Percentiles rank a stretch among this genome's conserved stretches.
Evolutionary conservation across 2,329 filamentous ascomycete genomes (phyloP).

Genomic region (Domatiomyces catenatus): DNA sequence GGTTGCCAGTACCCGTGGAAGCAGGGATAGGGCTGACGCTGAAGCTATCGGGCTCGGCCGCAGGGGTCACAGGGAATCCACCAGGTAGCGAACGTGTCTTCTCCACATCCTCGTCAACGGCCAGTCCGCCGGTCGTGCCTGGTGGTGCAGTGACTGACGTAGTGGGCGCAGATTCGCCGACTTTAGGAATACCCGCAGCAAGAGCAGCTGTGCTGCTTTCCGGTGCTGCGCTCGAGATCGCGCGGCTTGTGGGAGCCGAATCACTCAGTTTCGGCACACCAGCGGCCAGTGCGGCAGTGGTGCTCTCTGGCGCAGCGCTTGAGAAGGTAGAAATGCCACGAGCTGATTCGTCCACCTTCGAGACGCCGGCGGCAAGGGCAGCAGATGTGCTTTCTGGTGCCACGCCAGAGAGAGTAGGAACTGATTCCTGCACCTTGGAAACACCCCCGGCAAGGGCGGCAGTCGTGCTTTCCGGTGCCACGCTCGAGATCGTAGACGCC

Average conservation of each 20-base stretch:
- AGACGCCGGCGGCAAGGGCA: constrained; percentile 27
- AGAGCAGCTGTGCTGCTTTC: constrained; percentile 53
- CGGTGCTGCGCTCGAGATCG: constrained; percentile 49
- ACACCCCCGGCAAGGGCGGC: constrained; percentile 34
- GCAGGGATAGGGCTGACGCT: constrained; percentile 41
- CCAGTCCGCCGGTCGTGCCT: constrained; percentile 50
- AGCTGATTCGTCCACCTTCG: too few relatives aligned
- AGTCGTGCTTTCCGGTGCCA: constrained; percentile 55
- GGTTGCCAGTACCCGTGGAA: constrained; percentile 34
- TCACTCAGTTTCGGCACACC: constrained; percentile 14
- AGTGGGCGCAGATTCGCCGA: constrained; percentile 6
- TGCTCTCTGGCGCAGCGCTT: constrained; percentile 53
- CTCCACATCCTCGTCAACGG: constrained; percentile 23
- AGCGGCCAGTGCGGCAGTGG: constrained; percentile 44
- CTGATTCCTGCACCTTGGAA: constrained; percentile 6
- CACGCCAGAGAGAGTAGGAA: constrained; percentile 39
- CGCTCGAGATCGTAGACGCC: constrained; percentile 37
- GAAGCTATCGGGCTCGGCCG: constrained; percentile 30
- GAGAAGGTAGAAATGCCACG: constrained; percentile 26
- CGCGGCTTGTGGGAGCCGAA: background rate
- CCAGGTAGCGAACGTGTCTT: constrained; percentile 43
- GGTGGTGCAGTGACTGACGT: constrained; percentile 52
- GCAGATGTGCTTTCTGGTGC: constrained; percentile 58
- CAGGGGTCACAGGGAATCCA: constrained; percentile 54
- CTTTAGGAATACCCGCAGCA: constrained; percentile 21